phyloP scores from a whole-genome alignment of 495 filamentous ascomycete genomes.

The Xylaria flabelliformis region DNA sequence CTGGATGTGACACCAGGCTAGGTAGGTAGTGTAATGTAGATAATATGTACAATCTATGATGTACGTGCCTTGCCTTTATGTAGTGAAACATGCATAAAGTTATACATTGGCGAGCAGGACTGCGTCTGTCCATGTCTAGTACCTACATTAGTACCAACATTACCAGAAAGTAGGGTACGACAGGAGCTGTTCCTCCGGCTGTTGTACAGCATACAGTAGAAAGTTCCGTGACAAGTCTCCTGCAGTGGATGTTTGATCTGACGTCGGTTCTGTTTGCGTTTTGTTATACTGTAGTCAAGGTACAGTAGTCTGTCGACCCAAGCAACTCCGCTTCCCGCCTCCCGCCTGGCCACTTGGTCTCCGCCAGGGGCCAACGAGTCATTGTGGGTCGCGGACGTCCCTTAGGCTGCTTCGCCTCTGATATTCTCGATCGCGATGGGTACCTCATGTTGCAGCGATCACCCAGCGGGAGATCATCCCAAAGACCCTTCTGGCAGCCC shows the following conservation, averaged over 20 bases:
- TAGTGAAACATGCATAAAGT: background rate
- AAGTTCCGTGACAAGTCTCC: background rate
- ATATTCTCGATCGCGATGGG: conserved; percentile 35
- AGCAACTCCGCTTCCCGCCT: conserved; percentile 17
- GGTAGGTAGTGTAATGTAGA: background rate
- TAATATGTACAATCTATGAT: background rate
- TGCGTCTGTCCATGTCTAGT: background rate
- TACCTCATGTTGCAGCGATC: conserved; percentile 30
- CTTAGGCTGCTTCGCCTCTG: background rate
- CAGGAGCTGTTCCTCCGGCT: background rate
- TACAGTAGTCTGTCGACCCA: background rate
- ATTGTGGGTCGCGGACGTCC: conserved; percentile 2
- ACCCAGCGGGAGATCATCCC: conserved; percentile 30
- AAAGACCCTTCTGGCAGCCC: background rate
- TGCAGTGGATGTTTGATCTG: background rate
- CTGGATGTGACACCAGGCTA: background rate
- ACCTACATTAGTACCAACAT: background rate
- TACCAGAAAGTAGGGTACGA: background rate
- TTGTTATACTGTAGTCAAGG: background rate
- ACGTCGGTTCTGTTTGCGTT: background rate
- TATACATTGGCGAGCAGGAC: background rate
- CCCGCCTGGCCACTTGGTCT: background rate
- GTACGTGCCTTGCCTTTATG: background rate
- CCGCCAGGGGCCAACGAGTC: background rate
- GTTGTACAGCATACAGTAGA: background rate